Percentiles rank a stretch among this genome's conserved stretches.
Evolutionary conservation across 2,329 filamentous ascomycete genomes (phyloP).

Genomic region (Pyrenochaeta sp.): DNA sequence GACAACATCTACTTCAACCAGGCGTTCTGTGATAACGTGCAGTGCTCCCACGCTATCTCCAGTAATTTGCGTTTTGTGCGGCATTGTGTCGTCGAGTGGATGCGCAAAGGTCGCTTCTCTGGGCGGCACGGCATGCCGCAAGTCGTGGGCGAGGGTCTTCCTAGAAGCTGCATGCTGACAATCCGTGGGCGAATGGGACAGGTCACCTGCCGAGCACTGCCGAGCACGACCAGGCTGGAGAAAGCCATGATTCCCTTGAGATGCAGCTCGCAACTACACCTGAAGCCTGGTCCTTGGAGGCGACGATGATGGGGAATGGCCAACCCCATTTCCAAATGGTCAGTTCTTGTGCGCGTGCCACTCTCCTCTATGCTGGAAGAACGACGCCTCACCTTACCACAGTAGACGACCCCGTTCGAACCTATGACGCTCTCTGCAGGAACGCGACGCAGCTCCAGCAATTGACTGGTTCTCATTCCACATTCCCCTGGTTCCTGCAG

Average conservation of each 20-base stretch:
- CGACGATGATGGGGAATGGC: neutral
- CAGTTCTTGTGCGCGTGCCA: no score
- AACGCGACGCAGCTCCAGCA: slow-evolving; percentile 1
- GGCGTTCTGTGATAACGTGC: slow-evolving; percentile 8
- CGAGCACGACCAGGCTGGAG: neutral
- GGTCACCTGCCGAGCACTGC: neutral
- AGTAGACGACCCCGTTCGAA: neutral
- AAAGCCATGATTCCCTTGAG: neutral
- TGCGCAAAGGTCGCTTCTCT: no score
- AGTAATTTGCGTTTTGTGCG: neutral
- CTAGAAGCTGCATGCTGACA: neutral
- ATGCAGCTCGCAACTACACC: neutral
- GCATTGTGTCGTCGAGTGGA: neutral
- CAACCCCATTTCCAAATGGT: neutral
- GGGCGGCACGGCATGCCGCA: neutral
- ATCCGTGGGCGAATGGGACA: neutral
- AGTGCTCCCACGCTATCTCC: neutral
- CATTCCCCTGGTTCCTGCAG: slow-evolving; percentile 4
- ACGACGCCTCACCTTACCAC: neutral
- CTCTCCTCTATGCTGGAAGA: neutral
- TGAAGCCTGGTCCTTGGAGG: neutral
- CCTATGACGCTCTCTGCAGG: neutral
- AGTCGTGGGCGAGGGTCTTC: neutral
- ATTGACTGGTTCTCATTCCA: neutral
- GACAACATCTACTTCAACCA: slow-evolving; percentile 11